Evolutionary conservation across 345 rosid species (phyloP), one percentile per base, ranked within the genome.

Genomic region (Gossypium bickii): DNA sequence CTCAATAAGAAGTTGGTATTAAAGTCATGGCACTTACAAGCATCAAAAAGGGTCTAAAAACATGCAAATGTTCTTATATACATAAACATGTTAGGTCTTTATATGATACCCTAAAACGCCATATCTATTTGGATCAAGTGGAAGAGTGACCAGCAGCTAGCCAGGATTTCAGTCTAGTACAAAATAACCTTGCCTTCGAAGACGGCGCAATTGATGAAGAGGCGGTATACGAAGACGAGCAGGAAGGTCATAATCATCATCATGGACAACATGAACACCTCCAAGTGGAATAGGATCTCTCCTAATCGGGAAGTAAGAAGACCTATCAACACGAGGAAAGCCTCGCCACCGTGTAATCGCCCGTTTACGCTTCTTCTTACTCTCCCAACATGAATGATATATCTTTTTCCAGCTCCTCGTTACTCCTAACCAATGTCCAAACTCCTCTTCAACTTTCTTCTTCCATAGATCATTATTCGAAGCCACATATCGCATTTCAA

Each of bases 381-480:
- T 62, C 79, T 64, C 84, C 92, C 86, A 85, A 56, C n/a, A 29
- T 2, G 25, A 12, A 80, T 55, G 76, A 82, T 81, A 92, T 45
- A 17, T 72, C 3, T 34, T 27, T 81, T 90, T 91, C 97, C 95
- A 89, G 66, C 77, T 67, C 74, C 25, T n/a, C 76, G 3, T 67
- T 1, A 29, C 68, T 24, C 11, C 41, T 1, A 48, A 9, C 53
- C 8, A 53, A 72, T 13, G 18, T 59, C 76, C 83, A 70, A 84
- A 85, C 83, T 88, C 92, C 62, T 83, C 84, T 29, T 34, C 67
- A 62, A 68, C 83, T 75, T 87, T 92, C 72, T 74, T 87, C 78
- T 76, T 84, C 93, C 93, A 90, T 70, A 90, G 57, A 41, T 83
- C 87, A 76, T 84, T 78, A 20, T 76, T 79, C 2, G 90, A 82